Base-by-base conservation (phyloP, 1,284 basidiomycete species). In the Melampsora medusae region DNA sequence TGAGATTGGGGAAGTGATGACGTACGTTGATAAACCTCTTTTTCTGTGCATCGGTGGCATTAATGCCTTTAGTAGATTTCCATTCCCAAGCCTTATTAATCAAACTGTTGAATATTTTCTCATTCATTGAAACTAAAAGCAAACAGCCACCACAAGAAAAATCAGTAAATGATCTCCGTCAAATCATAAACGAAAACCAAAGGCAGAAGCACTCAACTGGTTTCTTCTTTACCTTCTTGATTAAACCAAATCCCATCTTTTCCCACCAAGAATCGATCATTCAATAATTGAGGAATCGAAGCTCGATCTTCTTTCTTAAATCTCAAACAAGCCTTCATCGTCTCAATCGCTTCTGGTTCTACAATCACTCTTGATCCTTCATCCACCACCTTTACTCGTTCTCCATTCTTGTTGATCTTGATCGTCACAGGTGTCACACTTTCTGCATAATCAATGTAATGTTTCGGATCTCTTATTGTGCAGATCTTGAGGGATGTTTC, bases 401-500 rank as follows among this genome's bases (percentile, higher is more conserved):
- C 82, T 50, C 68, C 78, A 71, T 79, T 62, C 25, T 73, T 86
- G 25, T 87, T 83, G 7, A 86, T 84, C 38, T 42, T 42, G 6
- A 42, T 42, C 10, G 38, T 9, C 1, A 42, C 38, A 1, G 90
- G 90, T 16, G 86, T 83, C 0, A 89, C 85, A 35, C 87, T 87
- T 49, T 89, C 87, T 0, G 91, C 90, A 81, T 89, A 96, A 12
- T 90, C 88, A 78, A 96, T 94, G 38, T 85, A 83, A 80, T 92
- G 86, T 4, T 85, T 84, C 7, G 86, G 84, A 83, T 93, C 90
- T 4, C 92, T 90, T 78, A 96, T 96, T 7, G 90, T 90, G 79
- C 90, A 90, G 88, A 95, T 90, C 85, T 94, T 95, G 80, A 91
- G 91, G 2, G 83, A 87, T 79, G 94, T 93, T 74, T 95, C 91